Evolutionary conservation across 2,329 filamentous ascomycete genomes (phyloP).

Genomic region (Sclerotinia spermophila): DNA sequence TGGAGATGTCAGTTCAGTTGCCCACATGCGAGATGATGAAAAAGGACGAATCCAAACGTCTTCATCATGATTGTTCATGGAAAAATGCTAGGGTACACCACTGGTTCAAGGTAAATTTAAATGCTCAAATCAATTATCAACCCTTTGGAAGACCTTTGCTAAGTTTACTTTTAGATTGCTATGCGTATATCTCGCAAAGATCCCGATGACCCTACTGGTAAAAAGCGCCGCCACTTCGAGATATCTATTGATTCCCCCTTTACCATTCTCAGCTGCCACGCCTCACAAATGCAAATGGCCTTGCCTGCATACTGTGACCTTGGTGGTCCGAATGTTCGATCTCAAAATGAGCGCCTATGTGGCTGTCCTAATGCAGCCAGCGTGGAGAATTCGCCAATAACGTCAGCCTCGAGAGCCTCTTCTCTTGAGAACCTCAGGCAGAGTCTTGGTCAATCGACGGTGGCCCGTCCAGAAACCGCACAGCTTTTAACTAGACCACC

Average conservation of each 20-base stretch:
- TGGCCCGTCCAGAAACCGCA: constrained; percentile 21
- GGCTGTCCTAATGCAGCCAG: constrained; percentile 60
- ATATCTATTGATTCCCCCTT: constrained; percentile 76
- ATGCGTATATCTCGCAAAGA: constrained; percentile 70
- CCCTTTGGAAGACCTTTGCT: neutral
- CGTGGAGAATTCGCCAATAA: constrained; percentile 29
- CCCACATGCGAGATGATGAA: constrained; percentile 68
- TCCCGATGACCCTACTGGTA: constrained; percentile 51
- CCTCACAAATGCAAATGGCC: constrained; percentile 66
- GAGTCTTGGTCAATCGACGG: neutral
- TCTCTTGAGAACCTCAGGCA: constrained; percentile 41
- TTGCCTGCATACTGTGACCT: constrained; percentile 65
- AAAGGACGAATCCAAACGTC: constrained; percentile 53
- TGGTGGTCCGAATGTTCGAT: constrained; percentile 40
- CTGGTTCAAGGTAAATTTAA: constrained; percentile 64
- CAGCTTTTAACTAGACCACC: constrained; percentile 42
- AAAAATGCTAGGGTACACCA: constrained; percentile 72
- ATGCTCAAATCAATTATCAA: neutral
- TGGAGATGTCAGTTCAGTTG: constrained; percentile 71
- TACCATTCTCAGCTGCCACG: constrained; percentile 69
- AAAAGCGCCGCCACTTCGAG: constrained; percentile 68
- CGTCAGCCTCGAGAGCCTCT: constrained; percentile 45
- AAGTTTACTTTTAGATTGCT: constrained; percentile 54
- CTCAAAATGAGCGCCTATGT: constrained; percentile 46
- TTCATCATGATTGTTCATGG: constrained; percentile 72